Evolutionary conservation across 192 early-diverging fungal genomes (phyloP).

Genomic region (Mortierella alpina): DNA sequence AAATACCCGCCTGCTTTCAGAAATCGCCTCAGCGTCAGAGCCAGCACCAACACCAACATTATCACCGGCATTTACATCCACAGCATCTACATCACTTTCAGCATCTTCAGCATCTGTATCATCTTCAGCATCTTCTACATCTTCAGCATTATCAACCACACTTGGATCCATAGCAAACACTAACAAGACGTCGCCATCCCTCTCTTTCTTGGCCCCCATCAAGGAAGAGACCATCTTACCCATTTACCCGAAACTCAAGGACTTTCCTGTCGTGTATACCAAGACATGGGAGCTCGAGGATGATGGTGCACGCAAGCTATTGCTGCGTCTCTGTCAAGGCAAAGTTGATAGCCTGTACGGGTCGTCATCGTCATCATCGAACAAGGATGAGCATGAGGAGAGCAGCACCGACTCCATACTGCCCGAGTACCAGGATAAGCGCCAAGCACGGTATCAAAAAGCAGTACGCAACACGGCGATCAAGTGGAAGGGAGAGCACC

Average conservation of each 20-base stretch:
- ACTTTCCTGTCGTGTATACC: slow-evolving; percentile 45
- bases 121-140: slow-evolving; percentile 1
- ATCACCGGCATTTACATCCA: not conserved
- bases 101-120: slow-evolving; percentile 1
- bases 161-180: not conserved
- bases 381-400: not conserved
- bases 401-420: not conserved
- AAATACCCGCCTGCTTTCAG: slow-evolving; percentile 45
- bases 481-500: slow-evolving; percentile 52
- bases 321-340: slow-evolving; percentile 37
- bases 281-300: slow-evolving; percentile 52
- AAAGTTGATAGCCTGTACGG: slow-evolving; percentile 12
- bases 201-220: slow-evolving; percentile 12
- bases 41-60: not conserved
- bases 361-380: not conserved
- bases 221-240: slow-evolving; percentile 34
- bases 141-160: not conserved
- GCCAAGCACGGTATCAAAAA: slow-evolving; percentile 18
- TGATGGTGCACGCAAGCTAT: slow-evolving; percentile 22
- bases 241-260: slow-evolving; percentile 42
- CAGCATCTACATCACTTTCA: not conserved
- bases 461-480: slow-evolving; percentile 39
- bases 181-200: not conserved
- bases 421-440: slow-evolving; percentile 20
- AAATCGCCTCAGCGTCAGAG: slow-evolving; percentile 16